phyloP scores from a whole-genome alignment of 2,329 filamentous ascomycete genomes.

The Leptographium procerum region DNA sequence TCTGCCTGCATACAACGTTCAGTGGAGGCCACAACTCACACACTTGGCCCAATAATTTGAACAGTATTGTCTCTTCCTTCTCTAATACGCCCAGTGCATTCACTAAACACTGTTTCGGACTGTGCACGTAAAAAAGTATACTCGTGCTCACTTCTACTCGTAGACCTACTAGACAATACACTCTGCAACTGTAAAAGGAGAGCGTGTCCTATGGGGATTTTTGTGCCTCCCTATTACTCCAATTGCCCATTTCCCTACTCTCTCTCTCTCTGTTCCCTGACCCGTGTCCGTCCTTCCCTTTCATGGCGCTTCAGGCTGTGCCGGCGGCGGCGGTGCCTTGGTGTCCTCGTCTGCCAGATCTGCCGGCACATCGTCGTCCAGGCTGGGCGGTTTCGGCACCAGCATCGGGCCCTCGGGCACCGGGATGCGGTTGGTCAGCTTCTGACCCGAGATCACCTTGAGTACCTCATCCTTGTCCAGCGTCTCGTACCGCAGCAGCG shows the following conservation, averaged over 20 bases:
- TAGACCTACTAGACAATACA: not conserved
- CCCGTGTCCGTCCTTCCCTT: not conserved
- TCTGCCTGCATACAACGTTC: too few relatives aligned
- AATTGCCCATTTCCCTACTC: too few relatives aligned
- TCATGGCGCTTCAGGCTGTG: conserved; percentile 8
- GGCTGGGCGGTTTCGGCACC: conserved; percentile 35
- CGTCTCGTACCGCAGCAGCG: conserved; percentile 89
- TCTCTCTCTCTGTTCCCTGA: too few relatives aligned
- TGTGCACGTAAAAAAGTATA: too few relatives aligned
- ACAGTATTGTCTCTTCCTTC: too few relatives aligned
- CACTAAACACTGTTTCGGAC: too few relatives aligned
- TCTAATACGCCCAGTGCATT: too few relatives aligned
- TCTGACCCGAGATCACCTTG: conserved; percentile 79
- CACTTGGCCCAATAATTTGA: too few relatives aligned
- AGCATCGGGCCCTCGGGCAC: conserved; percentile 52
- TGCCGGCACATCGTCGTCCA: conserved; percentile 8
- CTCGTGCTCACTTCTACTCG: too few relatives aligned
- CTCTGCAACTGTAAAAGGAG: not conserved
- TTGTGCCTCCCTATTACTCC: not conserved
- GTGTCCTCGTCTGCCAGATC: conserved; percentile 8
- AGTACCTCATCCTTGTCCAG: conserved; percentile 81
- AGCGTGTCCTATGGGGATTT: not conserved
- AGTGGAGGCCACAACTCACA: too few relatives aligned
- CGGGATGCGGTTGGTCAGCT: conserved; percentile 57
- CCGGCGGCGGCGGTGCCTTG: conserved; percentile 11